Conservation (phyloP, 306 rosid genomes). For the Prunus mume region DNA sequence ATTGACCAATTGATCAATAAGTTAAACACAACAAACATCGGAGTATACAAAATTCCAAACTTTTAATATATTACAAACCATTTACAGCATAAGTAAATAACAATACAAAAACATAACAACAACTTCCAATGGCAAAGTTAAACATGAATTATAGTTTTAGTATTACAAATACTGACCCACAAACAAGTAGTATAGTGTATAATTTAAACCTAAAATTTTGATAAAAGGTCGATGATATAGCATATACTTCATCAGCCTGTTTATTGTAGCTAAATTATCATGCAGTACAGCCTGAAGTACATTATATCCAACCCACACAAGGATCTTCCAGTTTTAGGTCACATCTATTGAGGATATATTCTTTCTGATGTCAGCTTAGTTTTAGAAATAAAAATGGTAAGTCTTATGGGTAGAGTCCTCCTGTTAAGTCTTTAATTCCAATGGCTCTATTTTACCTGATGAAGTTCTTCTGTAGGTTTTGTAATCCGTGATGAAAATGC, state of each 20-base stretch:
- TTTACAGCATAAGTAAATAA: not conserved
- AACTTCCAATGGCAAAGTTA: not conserved
- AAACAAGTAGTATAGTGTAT: not conserved
- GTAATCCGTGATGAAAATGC: no score
- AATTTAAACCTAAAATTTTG: not conserved
- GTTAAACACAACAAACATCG: slow-evolving; percentile 11
- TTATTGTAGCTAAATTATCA: not conserved
- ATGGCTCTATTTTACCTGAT: no score
- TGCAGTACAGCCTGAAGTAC: not conserved
- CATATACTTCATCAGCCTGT: not conserved
- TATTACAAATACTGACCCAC: not conserved
- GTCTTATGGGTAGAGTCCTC: no score
- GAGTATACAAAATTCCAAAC: not conserved
- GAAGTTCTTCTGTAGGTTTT: no score
- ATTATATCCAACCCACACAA: not conserved
- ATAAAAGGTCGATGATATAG: not conserved
- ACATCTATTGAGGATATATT: no score
- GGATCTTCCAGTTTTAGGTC: not conserved
- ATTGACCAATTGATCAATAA: slow-evolving; percentile 11
- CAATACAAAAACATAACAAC: not conserved
- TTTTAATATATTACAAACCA: not conserved
- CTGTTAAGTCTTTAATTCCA: no score
- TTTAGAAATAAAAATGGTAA: no score
- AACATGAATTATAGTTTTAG: no score
- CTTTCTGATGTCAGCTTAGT: no score